A percentile compares a stretch with the other conserved stretches of the same genome.
Conservation (phyloP, 2,329 filamentous ascomycete genomes). For the Knufia fluminis region DNA sequence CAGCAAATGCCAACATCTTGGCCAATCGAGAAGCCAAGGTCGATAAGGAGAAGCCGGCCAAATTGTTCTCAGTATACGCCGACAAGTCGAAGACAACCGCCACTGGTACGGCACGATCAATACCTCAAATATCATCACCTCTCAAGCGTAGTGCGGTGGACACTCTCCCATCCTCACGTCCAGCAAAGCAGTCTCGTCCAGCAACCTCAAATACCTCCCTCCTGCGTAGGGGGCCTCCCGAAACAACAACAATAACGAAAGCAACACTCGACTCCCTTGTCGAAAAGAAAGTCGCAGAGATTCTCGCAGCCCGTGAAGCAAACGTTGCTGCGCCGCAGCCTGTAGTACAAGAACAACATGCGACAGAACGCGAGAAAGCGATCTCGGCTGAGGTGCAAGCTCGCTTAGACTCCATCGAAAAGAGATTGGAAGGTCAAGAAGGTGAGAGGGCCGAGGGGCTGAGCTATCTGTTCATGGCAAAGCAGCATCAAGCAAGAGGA, state of each 20-base stretch:
- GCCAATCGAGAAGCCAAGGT: conserved; percentile 43
- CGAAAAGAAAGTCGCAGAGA: conserved; percentile 82
- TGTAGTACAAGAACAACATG: conserved; percentile 33
- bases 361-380: conserved; percentile 3
- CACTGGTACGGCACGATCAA: conserved; percentile 8
- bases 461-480: conserved; percentile 78
- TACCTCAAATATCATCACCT: conserved; percentile 32
- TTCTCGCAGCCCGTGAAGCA: conserved; percentile 48
- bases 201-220: conserved; percentile 19
- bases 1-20: conserved; percentile 62
- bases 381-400: conserved; percentile 70
- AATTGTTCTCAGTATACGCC: conserved; percentile 78
- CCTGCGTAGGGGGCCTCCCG: conserved; percentile 17
- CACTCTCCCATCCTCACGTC: conserved; percentile 29
- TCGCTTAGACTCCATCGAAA: conserved; percentile 74
- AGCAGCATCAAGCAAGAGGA: conserved; percentile 77
- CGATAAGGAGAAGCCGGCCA: conserved; percentile 60
- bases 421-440: conserved; percentile 69
- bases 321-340: conserved; percentile 26
- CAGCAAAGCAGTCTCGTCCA: conserved; percentile 35
- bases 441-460: conserved; percentile 73
- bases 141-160: conserved; percentile 31
- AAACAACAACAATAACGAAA: conserved; percentile 36
- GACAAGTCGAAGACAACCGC: conserved; percentile 51
- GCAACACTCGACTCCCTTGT: conserved; percentile 84